Percentiles rank a stretch among this genome's conserved stretches.
Conservation (phyloP, 345 rosid genomes). For the Brassica carinata region DNA sequence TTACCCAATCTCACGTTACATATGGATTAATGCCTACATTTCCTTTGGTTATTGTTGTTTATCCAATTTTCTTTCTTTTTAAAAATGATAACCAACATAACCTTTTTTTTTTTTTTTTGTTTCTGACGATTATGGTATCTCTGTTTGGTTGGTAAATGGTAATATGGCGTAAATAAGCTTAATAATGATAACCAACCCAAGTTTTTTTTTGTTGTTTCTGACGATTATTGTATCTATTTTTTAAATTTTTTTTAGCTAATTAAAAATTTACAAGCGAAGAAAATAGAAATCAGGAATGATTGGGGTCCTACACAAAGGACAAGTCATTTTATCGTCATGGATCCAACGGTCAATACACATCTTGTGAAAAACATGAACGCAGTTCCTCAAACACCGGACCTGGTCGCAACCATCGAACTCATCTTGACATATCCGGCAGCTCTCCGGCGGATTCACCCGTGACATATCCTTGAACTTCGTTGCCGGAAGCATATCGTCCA, state of each 20-base stretch:
- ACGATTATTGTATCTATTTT: background rate
- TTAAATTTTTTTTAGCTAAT: background rate
- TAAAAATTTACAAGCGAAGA: background rate
- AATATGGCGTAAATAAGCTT: background rate
- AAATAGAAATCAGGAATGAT: conserved; percentile 59
- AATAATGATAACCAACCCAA: background rate
- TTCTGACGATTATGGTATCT: too few relatives aligned
- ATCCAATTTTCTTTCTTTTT: background rate
- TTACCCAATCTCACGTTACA: background rate
- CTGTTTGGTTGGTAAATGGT: background rate
- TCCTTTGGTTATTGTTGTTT: background rate
- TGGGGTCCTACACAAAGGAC: conserved; percentile 80
- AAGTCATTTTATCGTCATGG: conserved; percentile 66
- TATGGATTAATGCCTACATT: background rate
- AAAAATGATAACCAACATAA: background rate
- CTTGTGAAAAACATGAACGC: conserved; percentile 77
- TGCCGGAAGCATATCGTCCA: conserved; percentile 65
- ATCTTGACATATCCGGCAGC: conserved; percentile 76
- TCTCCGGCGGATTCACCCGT: conserved; percentile 46
- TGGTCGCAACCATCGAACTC: conserved; percentile 69
- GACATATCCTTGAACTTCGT: conserved; percentile 43
- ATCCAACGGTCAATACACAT: conserved; percentile 91
- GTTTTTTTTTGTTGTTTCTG: background rate
- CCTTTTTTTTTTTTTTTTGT: too few relatives aligned
- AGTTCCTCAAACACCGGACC: conserved; percentile 73